phyloP scores from a whole-genome alignment of 306 rosid species.

The Fragaria nilgerrensis region DNA sequence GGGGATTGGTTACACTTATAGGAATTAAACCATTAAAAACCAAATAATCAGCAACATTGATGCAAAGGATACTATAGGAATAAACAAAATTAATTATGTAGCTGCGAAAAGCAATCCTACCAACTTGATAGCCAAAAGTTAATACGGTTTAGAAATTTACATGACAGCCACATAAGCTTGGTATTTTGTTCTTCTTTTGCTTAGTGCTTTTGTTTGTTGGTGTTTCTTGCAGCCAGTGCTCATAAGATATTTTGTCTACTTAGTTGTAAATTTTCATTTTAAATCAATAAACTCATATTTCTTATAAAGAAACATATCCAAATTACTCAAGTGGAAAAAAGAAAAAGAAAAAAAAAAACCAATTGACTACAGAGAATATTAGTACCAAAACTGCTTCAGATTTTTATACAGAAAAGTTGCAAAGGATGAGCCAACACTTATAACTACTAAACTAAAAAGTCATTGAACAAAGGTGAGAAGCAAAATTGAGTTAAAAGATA shows the following conservation, averaged over 20 bases:
- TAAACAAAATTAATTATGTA: background rate
- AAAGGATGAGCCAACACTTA: background rate
- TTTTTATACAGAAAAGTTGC: background rate
- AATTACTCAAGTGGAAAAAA: background rate
- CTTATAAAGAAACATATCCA: background rate
- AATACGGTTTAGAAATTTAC: background rate
- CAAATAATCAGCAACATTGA: background rate
- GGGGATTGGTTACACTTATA: background rate
- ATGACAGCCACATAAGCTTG: background rate
- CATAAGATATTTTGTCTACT: background rate
- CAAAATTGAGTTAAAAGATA: background rate
- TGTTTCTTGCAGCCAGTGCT: background rate
- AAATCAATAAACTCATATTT: background rate
- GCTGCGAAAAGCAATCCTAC: background rate
- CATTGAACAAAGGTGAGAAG: background rate
- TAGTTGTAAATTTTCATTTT: background rate
- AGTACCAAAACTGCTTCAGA: background rate
- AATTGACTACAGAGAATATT: background rate
- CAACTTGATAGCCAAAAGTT: background rate
- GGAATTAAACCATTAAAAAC: background rate
- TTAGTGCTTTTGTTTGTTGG: background rate
- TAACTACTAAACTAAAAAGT: background rate
- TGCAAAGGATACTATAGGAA: background rate
- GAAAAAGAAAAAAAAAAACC: too few species aligned
- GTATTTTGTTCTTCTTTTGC: background rate